Base-by-base conservation (phyloP, 768 basidiomycete genomes). In the Lactarius evosmus region DNA sequence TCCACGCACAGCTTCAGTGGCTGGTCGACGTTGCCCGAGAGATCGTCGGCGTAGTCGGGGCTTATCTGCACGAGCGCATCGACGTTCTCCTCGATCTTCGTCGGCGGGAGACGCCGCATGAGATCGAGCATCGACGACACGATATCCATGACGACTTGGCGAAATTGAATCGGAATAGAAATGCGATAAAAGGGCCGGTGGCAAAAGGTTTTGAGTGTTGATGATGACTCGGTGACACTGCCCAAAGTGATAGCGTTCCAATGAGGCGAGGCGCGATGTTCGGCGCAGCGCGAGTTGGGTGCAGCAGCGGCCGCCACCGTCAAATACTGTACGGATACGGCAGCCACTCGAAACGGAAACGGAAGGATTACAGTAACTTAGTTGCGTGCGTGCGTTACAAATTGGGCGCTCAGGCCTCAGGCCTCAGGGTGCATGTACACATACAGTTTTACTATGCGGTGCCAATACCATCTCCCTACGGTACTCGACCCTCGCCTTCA, bases 101-200 rank as follows among this genome's bases (percentile, higher is more conserved):
- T 91, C 3, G 97, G 96, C 8, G 97, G 97, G n/a, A 98, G 83
- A 17, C 97, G 89, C 59, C 97, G 85, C 84, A 95, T 90, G 54
- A 98, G 84, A 78, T 98, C 96, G 44, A 98, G 87, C 87, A 96
- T 94, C 60, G 92, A 89, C 71, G 95, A 92, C 53, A 94, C 84
- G 63, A 89, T 80, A 75, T 94, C 92, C 54, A 81, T 79, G 89
- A 14, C 25, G 40, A 41, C 16, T 44, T 56, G 75, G 60, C 6
- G 34, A 33, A 38, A 16, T 51, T 51, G 50, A 29, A 12, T 46
- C 5, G 22, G 11, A 19, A 22, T n/a, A n/a, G n/a, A n/a, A n/a
- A n/a, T n/a, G n/a, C n/a, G n/a, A n/a, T n/a, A n/a, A n/a, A n/a
- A n/a, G n/a, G n/a, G n/a, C n/a, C n/a, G n/a, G n/a, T n/a, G n/a